Conservation (phyloP, 805 yeast genomes). For the Metschnikowia cerradonensis region DNA sequence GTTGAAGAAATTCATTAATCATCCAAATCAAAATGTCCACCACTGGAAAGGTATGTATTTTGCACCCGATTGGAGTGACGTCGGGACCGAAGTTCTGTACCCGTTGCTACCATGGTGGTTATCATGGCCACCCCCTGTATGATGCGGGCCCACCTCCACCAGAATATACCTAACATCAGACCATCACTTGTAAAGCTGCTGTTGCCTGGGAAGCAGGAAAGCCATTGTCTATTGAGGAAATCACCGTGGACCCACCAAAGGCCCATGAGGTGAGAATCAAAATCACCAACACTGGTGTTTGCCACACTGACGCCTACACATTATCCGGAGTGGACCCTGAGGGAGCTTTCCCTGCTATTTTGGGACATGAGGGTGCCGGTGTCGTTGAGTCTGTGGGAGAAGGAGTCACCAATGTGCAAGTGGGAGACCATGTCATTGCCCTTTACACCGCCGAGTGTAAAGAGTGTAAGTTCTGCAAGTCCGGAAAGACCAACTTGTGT, state of each 20-base stretch:
- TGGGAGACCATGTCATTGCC: constrained; percentile 91
- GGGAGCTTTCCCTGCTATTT: constrained; percentile 87
- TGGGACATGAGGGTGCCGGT: constrained; percentile 99
- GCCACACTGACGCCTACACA: constrained; percentile 98
- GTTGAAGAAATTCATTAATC: neutral
- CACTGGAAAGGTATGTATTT: constrained; percentile 25
- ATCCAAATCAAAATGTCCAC: constrained; percentile 15
- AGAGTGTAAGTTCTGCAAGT: constrained; percentile 90
- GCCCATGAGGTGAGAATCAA: constrained; percentile 97
- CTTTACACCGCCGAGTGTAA: constrained; percentile 95
- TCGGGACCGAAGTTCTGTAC: neutral
- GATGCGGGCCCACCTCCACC: neutral
- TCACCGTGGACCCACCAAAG: constrained; percentile 89
- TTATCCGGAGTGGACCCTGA: constrained; percentile 94
- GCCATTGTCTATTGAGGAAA: constrained; percentile 76
- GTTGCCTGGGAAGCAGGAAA: constrained; percentile 95
- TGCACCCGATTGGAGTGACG: neutral
- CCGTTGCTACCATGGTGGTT: neutral
- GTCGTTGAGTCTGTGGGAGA: constrained; percentile 92
- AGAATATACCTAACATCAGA: constrained; percentile 25
- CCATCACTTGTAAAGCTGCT: constrained; percentile 89
- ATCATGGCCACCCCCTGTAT: neutral
- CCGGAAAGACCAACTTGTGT: constrained; percentile 96
- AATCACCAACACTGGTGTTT: constrained; percentile 84
- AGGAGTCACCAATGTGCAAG: constrained; percentile 84